Evolutionary conservation across 768 basidiomycete species (phyloP), one percentile per base, ranked within the genome.

Genomic region (Mycena indigotica): DNA sequence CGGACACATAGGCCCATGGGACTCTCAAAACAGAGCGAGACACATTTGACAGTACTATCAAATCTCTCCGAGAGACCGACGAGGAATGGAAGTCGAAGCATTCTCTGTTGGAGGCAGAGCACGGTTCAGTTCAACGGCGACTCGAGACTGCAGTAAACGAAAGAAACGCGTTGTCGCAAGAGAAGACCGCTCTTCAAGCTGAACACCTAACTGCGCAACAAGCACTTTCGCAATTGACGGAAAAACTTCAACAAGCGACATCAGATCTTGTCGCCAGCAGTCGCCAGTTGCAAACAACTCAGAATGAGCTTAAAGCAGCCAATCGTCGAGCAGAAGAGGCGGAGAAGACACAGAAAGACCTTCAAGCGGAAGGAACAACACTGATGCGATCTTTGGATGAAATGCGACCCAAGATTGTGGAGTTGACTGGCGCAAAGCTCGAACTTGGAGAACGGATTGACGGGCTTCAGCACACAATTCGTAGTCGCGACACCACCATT

Each of bases 371-470:
- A 71, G 91, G 92, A 38, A 84, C 82, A n/a, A 80, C 77, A 52
- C 79, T 95, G 29, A 83, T 93, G 85, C 83, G 80, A 26, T 86
- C 89, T n/a, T 73, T 94, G 58, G 87, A 93, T 61, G 91, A 93
- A 71, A 88, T 93, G 84, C 83, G 88, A 28, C 84, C 89, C 38
- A 93, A 93, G 75, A 85, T 93, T 60, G 86, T 93, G 21, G 86
- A 91, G 67, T 77, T 95, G 53, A 91, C 89, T 2, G 82, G 85
- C 32, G 80, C 77, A 58, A 91, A 87, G 69, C 73, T 90, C 15
- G 83, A 89, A 58, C 78, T 91, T 8, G 77, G 79, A 41, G 89
- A 93, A 59, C 84, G 83, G 64, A 75, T 85, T 44, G 84, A 83
- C 60, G 69, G 71, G 53, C 70, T 91, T 54, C 79, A 86, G 56